Conservation (phyloP, 495 filamentous ascomycete genomes). For the Tetracladium marchalianum region DNA sequence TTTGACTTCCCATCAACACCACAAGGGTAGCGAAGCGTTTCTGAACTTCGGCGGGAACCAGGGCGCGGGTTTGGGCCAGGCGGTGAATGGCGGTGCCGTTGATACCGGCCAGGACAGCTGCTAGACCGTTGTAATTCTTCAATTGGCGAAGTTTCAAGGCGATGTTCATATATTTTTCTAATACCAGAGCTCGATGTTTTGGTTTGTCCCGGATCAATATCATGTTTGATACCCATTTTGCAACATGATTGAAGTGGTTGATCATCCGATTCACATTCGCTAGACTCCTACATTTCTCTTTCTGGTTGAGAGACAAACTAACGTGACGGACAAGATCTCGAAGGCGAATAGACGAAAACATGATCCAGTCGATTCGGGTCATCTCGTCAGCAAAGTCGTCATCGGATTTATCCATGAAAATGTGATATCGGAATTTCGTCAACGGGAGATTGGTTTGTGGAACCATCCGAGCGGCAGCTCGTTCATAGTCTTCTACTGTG, state of each 20-base stretch:
- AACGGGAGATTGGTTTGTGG: slow-evolving; percentile 50
- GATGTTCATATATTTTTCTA: slow-evolving; percentile 91
- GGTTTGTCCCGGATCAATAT: slow-evolving; percentile 90
- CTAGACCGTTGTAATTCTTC: slow-evolving; percentile 95
- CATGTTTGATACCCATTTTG: slow-evolving; percentile 84
- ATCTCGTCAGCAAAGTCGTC: slow-evolving; percentile 83
- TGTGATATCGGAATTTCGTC: slow-evolving; percentile 71
- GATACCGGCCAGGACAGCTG: slow-evolving; percentile 86
- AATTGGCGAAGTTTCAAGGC: slow-evolving; percentile 74
- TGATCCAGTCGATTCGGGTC: slow-evolving; percentile 92
- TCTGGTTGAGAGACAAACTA: slow-evolving; percentile 57
- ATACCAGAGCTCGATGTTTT: slow-evolving; percentile 79
- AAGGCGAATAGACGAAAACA: slow-evolving; percentile 93
- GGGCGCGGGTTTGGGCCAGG: slow-evolving; percentile 67
- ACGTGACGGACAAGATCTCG: slow-evolving; percentile 90
- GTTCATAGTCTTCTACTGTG: slow-evolving; percentile 62
- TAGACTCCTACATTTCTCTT: slow-evolving; percentile 69
- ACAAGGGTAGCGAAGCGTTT: slow-evolving; percentile 83
- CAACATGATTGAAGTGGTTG: slow-evolving; percentile 90
- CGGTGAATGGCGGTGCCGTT: slow-evolving; percentile 81
- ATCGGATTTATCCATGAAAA: slow-evolving; percentile 69
- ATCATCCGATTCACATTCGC: slow-evolving; percentile 89
- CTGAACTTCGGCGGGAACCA: slow-evolving; percentile 58
- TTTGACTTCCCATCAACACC: slow-evolving; percentile 85
- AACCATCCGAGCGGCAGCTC: slow-evolving; percentile 55